Evolutionary conservation across 2,329 filamentous ascomycete species (phyloP), one percentile per base, ranked within the genome.

Genomic region (Fusarium scirpi): DNA sequence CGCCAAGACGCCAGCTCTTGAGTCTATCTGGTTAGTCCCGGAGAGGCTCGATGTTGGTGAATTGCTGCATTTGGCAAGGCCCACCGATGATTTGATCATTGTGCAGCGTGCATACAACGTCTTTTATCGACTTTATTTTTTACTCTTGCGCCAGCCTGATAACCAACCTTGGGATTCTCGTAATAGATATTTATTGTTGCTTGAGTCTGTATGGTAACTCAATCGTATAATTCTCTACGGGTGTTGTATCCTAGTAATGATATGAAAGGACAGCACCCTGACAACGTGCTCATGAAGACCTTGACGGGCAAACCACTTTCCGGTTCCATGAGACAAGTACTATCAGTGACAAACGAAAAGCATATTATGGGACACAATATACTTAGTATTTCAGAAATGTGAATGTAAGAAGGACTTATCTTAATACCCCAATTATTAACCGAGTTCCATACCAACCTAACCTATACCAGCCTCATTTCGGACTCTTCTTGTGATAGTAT

Each of bases 1-100:
- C 38, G 34, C 57, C 38, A 66, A 49, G 30, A 43, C 29, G 13
- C 29, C 38, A 56, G 30, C 20, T 27, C 22, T 30, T 52, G 61
- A 59, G 45, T 38, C 24, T 52, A 41, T 46, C 30, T 65, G 22
- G 68, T 45, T 71, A 71, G 64, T 22, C 29, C 68, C 60, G 60
- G 56, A 71, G 68, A 66, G 41, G 30, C n/a, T 62, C 24, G 34
- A 45, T 34, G 30, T 18, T 44, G n/a, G 49, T 16, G 10, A 29
- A 43, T 52, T 62, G 12, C 68, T 46, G 20, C 34, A 49, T 46
- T 12, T 22, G 53, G 68, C 48, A 71, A 62, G 59, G 52, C 20
- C 24, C 52, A 15, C 65, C 68, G 60, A 20, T 16, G 5, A 43
- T 61, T 68, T 30, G 47, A 57, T 67, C 67, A 49, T 57, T 34